Evolutionary conservation across 805 yeast species (phyloP).

Genomic region (Tetrapisispora namnaoensis): DNA sequence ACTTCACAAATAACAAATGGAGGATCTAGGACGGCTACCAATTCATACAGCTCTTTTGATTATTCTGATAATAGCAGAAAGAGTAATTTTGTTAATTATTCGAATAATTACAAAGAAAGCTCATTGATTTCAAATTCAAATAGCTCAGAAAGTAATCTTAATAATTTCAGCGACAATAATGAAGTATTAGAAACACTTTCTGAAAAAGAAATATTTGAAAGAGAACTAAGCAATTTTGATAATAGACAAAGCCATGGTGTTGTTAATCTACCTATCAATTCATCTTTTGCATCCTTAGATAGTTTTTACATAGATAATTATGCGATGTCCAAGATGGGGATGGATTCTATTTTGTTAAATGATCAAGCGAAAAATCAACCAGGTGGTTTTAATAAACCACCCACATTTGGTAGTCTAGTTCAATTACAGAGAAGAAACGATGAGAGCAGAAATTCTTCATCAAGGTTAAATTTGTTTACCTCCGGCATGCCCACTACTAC

Average conservation of each 20-base stretch:
- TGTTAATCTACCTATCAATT: conserved; percentile 57
- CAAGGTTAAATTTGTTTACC: conserved; percentile 1
- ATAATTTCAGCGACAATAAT: conserved; percentile 4
- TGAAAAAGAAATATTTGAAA: conserved; percentile 14
- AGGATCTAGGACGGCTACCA: not conserved
- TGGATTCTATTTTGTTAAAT: conserved; percentile 6
- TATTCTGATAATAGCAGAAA: not conserved
- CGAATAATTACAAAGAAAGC: not conserved
- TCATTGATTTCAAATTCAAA: not conserved
- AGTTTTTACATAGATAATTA: conserved; percentile 51
- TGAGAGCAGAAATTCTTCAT: not conserved
- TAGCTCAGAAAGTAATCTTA: conserved; percentile 4
- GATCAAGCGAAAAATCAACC: not conserved
- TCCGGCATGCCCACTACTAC: conserved; percentile 2
- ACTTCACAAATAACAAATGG: not conserved
- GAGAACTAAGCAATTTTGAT: conserved; percentile 19
- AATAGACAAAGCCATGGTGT: conserved; percentile 25
- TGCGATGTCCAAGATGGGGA: conserved; percentile 23
- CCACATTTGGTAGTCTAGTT: conserved; percentile 5
- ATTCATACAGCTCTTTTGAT: not conserved
- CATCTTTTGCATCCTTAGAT: conserved; percentile 67
- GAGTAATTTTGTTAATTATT: not conserved
- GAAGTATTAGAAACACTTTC: conserved; percentile 4
- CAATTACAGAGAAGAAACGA: conserved; percentile 4
- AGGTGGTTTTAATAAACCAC: not conserved